phyloP scores from a whole-genome alignment of 1,139 yeast genomes.

The Candida neerlandica region DNA sequence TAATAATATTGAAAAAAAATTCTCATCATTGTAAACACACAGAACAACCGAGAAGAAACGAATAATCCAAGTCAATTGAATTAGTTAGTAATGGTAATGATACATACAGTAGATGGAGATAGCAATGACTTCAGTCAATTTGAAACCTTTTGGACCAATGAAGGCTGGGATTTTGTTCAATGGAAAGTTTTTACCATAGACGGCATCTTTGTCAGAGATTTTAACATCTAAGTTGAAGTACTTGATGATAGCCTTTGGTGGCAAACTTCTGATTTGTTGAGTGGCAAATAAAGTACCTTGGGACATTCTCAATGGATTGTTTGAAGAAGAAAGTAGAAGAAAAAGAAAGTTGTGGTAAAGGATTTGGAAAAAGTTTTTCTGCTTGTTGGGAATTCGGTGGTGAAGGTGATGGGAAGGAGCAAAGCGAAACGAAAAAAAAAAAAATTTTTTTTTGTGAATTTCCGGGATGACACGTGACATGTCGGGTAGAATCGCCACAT shows the following conservation, averaged over 20 bases:
- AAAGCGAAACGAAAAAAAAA: too few species aligned
- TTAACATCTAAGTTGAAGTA: conserved; percentile 71
- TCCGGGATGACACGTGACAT: too few species aligned
- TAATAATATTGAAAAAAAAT: conserved; percentile 44
- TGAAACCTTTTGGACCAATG: conserved; percentile 77
- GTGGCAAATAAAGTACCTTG: conserved; percentile 54
- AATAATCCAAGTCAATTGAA: background rate
- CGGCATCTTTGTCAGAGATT: conserved; percentile 49
- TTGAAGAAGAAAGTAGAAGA: background rate
- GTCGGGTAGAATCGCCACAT: too few species aligned
- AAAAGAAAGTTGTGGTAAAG: background rate
- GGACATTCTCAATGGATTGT: conserved; percentile 47
- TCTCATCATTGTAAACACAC: conserved; percentile 53
- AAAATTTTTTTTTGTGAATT: conserved; percentile 4
- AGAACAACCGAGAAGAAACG: background rate
- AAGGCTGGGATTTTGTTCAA: conserved; percentile 76
- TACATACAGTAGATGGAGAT: conserved; percentile 52
- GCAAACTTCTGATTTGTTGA: conserved; percentile 45
- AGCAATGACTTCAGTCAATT: conserved; percentile 80
- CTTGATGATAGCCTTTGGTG: conserved; percentile 69
- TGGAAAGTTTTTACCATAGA: conserved; percentile 63
- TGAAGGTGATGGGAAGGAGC: background rate
- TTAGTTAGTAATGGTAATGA: conserved; percentile 13
- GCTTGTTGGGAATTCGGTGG: background rate
- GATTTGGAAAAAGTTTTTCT: background rate